These are phyloP conservation scores for Paramyrothecium roridum DNA, from an alignment of 2,329 filamentous ascomycete genomes.

Conservation along the genomic window DNA sequence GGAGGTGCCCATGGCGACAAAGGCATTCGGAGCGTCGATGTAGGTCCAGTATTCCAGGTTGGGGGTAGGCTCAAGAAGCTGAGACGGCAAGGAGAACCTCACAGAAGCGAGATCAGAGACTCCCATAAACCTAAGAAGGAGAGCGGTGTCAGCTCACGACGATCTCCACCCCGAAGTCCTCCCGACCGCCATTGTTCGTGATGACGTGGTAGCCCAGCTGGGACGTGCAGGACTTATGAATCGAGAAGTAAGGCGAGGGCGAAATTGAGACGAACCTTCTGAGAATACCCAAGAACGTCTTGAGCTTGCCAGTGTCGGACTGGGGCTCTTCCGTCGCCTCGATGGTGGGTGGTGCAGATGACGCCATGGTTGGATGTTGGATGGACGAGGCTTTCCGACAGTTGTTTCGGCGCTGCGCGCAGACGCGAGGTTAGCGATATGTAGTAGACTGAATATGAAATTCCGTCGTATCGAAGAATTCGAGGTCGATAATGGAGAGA, in stretches of 20 bases:
- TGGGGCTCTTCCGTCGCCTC: constrained; percentile 41
- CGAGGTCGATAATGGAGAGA: background rate
- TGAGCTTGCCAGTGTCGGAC: constrained; percentile 84
- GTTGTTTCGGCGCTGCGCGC: background rate
- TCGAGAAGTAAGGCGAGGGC: background rate
- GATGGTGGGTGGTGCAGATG: constrained; percentile 28
- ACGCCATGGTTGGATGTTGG: constrained; percentile 29
- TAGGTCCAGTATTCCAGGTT: constrained; percentile 99
- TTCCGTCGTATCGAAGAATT: background rate
- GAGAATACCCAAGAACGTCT: constrained; percentile 82
- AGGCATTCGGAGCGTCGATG: constrained; percentile 89
- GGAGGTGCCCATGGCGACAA: constrained; percentile 78
- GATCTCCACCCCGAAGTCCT: constrained; percentile 1
- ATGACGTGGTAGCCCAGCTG: background rate
- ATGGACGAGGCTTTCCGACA: background rate
- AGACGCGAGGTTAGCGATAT: background rate
- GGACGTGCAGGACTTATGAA: background rate
- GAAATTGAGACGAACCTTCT: constrained; percentile 63
- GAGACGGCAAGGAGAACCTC: constrained; percentile 91
- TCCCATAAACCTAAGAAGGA: constrained; percentile 74
- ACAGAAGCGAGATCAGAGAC: constrained; percentile 94
- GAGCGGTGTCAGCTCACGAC: constrained; percentile 5
- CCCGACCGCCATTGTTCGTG: constrained; percentile 5
- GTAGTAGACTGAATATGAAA: background rate
- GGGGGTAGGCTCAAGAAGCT: constrained; percentile 91